Evolutionary conservation across 345 rosid genomes (phyloP), one percentile per base, ranked within the genome.

Genomic region (Arabis hirsuta): DNA sequence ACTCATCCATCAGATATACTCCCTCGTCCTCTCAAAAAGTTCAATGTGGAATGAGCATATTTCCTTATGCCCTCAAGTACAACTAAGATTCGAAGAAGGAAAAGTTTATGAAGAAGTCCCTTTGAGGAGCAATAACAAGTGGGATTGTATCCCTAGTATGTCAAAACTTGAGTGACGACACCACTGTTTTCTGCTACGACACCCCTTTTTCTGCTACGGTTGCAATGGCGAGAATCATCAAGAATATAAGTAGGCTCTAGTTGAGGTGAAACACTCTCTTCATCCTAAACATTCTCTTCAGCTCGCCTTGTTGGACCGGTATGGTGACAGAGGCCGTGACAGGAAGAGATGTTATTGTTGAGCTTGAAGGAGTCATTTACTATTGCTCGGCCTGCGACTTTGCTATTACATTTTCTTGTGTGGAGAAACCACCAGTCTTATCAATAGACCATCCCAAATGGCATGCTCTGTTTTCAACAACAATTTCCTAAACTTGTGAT

Each of bases 231-330:
- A 56, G 43, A 34, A 56, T 4, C 62, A 56, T 56, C 27, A 56
- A 16, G 27, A 34, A 16, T 56, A 9, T 56, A 6, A 56, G 16
- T 10, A 56, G n/a, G 26, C 62, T 56, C 27, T 14, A 16, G n/a
- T 36, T 56, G 27, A 56, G 62, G 10, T 19, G 27, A 56, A 56
- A 14, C 43, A 56, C 61, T 13, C 20, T 56, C 43, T 56, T 19
- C 44, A 56, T 34, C 62, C n/a, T 9, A 36, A 56, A 10, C 62
- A 56, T 56, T 56, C 62, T 57, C 62, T 57, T 41, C 44, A 36
- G 2, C 62, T 57, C 9, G 45, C 5, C 44, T 5, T 16, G 1
- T 5, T 57, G 9, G 27, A 12, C 0, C 6, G 1, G 36, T 5
- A 22, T 22, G 24, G 24, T 22, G 24, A 22, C 24, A 22, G 24